Evolutionary conservation across 2,329 filamentous ascomycete species (phyloP), one percentile per base, ranked within the genome.

Genomic region (Talaromyces sp.): DNA sequence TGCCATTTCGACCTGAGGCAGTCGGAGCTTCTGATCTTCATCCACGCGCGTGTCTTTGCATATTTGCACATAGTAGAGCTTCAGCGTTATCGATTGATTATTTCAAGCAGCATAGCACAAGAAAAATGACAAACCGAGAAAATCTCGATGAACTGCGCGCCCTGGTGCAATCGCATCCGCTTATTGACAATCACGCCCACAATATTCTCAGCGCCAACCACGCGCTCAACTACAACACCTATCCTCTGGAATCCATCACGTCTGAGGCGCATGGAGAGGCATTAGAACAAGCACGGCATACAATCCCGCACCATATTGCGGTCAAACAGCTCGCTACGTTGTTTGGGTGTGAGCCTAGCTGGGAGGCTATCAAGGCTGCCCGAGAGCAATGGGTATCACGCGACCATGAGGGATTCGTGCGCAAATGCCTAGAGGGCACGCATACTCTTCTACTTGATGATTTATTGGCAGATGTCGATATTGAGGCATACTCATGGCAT

Each of bases 391-490:
- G 78, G 69, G 72, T 85, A 9, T 70, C 78, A 28, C 73, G 75
- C 22, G 77, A 83, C 62, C 82, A 84, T 60, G 78, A 85, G 5
- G 81, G 74, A 2, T 86, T 92, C 79, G 80, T 85, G 11, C 79
- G 77, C 52, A 81, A 79, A 64, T 95, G 90, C 67, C 81, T 96
- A 4, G 75, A 84, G 13, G 90, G 90, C 1, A 89, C 91, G 30
- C 86, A 93, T 71, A 85, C 84, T 1, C 80, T 93, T 11, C 80
- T 96, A 1, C 82, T 96, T n/a, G 91, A 95, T 66, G 91, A 95
- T 73, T 88, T 90, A 0, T 76, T 93, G 8, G 82, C 84, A 58
- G 77, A 79, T 15, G 77, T 78, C 2, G 80, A 83, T 8, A 82
- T 85, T 1, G 82, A 89, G 66, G 72, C 80, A 0, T 90, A 85